Conservation (phyloP, 2,329 filamentous ascomycete species). For the Sarocladiaceae sp. region DNA sequence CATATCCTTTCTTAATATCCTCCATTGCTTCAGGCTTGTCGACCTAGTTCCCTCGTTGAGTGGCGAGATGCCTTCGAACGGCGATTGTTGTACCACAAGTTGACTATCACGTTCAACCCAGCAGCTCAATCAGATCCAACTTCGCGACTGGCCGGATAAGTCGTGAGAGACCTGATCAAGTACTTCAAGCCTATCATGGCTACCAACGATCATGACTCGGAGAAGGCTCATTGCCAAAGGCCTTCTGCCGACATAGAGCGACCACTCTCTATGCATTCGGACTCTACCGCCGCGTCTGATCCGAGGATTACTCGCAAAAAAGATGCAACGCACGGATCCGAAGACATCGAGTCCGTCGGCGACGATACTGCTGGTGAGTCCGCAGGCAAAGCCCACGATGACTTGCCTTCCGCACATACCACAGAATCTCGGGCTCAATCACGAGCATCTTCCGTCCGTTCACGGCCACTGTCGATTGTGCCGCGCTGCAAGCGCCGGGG, state of each 20-base stretch:
- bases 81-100: too few relatives aligned
- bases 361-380: conserved; percentile 12
- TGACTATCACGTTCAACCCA: background rate
- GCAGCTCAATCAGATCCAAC: background rate
- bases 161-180: background rate
- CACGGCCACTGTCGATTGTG: conserved; percentile 29
- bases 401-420: background rate
- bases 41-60: too few relatives aligned
- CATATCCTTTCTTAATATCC: background rate
- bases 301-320: background rate
- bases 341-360: conserved; percentile 10
- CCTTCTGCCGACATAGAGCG: conserved; percentile 10
- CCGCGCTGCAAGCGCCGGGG: conserved; percentile 57
- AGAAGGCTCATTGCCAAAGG: conserved; percentile 11
- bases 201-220: conserved; percentile 3
- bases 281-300: background rate
- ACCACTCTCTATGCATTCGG: conserved; percentile 4
- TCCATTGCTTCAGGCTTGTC: too few relatives aligned
- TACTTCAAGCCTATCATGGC: too few relatives aligned
- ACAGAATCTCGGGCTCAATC: conserved; percentile 9
- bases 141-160: background rate
- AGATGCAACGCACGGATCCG: background rate
- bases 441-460: conserved; percentile 6
- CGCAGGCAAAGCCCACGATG: conserved; percentile 10
- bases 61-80: too few relatives aligned